A percentile compares a stretch with the other conserved stretches of the same genome.
phyloP scores from a whole-genome alignment of 176 grass and related monocot genomes.

The Raddia distichophylla region DNA sequence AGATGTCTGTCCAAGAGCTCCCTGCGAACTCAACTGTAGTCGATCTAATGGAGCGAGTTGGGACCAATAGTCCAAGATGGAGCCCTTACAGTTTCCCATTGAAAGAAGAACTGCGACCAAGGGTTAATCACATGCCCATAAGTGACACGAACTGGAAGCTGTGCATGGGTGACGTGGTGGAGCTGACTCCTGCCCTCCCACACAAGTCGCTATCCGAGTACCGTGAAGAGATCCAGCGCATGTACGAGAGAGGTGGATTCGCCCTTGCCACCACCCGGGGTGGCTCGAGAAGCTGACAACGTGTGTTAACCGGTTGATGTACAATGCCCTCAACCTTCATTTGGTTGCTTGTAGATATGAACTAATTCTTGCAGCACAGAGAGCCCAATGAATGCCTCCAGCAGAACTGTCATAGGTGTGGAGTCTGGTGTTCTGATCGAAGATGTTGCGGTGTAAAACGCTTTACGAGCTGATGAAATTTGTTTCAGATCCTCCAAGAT shows the following conservation, averaged over 20 bases:
- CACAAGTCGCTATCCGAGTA: conserved; percentile 78
- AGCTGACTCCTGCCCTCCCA: conserved; percentile 69
- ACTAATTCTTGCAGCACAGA: conserved; percentile 48
- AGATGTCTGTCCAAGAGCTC: conserved; percentile 96
- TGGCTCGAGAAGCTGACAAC: conserved; percentile 41
- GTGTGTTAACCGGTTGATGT: conserved; percentile 45
- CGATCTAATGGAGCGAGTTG: conserved; percentile 70
- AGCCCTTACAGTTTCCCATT: conserved; percentile 67
- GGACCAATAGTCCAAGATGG: conserved; percentile 60
- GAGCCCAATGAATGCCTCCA: conserved; percentile 28
- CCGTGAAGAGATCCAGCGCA: conserved; percentile 95
- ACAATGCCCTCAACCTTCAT: conserved; percentile 45
- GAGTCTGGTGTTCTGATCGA: conserved; percentile 11
- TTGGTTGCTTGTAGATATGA: conserved; percentile 64
- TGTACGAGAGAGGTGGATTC: conserved; percentile 74
- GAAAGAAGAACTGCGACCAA: conserved; percentile 81
- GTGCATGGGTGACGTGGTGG: conserved; percentile 86
- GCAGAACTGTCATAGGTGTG: conserved; percentile 26
- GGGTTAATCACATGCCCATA: conserved; percentile 68
- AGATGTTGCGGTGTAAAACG: conserved; percentile 29
- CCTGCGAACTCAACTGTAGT: conserved; percentile 63
- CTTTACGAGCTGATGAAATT: conserved; percentile 11
- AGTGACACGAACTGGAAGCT: conserved; percentile 56
- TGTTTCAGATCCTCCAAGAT: not conserved
- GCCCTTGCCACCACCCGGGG: conserved; percentile 55